Conservation (phyloP, 805 yeast species). For the Barnettozyma salicaria region DNA sequence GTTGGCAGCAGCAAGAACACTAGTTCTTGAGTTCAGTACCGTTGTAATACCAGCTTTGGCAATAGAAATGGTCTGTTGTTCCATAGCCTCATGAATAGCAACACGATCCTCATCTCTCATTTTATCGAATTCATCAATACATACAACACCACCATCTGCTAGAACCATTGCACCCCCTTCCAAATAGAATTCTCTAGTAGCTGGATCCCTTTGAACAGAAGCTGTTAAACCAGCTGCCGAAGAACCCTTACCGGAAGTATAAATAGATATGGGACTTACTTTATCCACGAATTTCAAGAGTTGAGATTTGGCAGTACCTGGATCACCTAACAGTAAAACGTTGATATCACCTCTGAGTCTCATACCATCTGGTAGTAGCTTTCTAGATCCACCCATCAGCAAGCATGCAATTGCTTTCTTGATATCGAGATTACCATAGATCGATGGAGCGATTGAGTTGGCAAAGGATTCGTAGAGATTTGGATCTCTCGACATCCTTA, state of each 20-base stretch:
- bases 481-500: constrained; percentile 74
- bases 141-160: constrained; percentile 98
- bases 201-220: constrained; percentile 87
- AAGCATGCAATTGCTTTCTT: constrained; percentile 91
- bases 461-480: constrained; percentile 82
- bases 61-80: constrained; percentile 96
- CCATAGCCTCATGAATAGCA: constrained; percentile 99
- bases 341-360: constrained; percentile 95
- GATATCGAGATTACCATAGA: constrained; percentile 89
- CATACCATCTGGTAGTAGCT: constrained; percentile 91
- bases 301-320: constrained; percentile 99
- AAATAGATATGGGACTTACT: constrained; percentile 88
- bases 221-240: constrained; percentile 99
- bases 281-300: constrained; percentile 91
- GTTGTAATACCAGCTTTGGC: constrained; percentile 99
- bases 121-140: constrained; percentile 98
- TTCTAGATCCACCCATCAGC: constrained; percentile 90
- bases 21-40: constrained; percentile 89
- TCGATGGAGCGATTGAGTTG: constrained; percentile 90
- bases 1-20: constrained; percentile 96
- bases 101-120: constrained; percentile 99
- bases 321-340: constrained; percentile 90
- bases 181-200: constrained; percentile 83
- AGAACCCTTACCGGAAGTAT: constrained; percentile 98
- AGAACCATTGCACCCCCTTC: constrained; percentile 99